A percentile compares a stretch with the other conserved stretches of the same genome.
These are phyloP conservation scores for Nidula niveotomentosa DNA, from an alignment of 1,284 basidiomycete genomes.

Conservation along the genomic window DNA sequence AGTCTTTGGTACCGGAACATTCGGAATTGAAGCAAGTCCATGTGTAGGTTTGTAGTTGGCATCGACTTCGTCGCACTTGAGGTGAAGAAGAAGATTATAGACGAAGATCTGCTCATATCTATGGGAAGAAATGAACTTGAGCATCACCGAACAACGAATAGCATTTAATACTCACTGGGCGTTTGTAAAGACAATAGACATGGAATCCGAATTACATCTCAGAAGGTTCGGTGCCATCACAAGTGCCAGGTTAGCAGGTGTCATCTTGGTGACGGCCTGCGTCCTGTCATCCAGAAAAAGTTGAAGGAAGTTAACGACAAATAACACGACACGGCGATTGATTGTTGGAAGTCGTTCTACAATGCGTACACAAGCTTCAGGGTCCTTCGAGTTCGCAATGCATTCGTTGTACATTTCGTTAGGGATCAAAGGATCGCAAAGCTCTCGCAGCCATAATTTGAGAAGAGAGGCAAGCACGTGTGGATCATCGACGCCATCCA, in stretches of 20 bases:
- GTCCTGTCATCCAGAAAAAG: conserved; percentile 80
- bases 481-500: conserved; percentile 85
- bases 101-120: conserved; percentile 89
- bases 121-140: conserved; percentile 7
- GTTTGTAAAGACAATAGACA: conserved; percentile 87
- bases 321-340: conserved; percentile 82
- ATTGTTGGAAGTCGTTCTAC: conserved; percentile 78
- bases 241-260: conserved; percentile 72
- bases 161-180: conserved; percentile 60
- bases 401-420: conserved; percentile 88
- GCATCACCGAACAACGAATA: conserved; percentile 3
- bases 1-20: conserved; percentile 34
- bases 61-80: conserved; percentile 75
- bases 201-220: conserved; percentile 78
- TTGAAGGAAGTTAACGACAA: conserved; percentile 88
- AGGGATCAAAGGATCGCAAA: conserved; percentile 86
- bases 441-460: conserved; percentile 91
- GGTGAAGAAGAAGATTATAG: conserved; percentile 77
- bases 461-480: conserved; percentile 85
- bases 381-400: conserved; percentile 65
- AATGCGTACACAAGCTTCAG: conserved; percentile 71
- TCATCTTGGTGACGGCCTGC: conserved; percentile 82
- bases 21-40: conserved; percentile 65
- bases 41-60: conserved; percentile 75
- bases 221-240: conserved; percentile 90